Base-by-base conservation (phyloP, 805 yeast genomes). In the Candida maesae region DNA sequence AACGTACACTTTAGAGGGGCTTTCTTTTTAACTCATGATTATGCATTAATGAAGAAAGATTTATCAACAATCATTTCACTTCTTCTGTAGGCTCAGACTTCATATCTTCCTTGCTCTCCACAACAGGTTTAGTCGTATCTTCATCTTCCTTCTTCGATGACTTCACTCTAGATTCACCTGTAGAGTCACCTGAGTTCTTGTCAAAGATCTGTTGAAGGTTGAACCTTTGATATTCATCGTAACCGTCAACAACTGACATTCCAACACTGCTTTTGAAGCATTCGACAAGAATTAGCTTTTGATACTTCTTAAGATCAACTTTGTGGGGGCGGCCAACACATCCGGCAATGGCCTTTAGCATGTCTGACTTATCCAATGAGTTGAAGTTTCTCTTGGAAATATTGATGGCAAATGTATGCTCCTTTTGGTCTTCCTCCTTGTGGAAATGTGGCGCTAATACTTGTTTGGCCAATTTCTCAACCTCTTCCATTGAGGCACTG, bases 211-310 rank as follows among this genome's bases (percentile, higher is more conserved):
- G 95, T 56, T 87, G 91, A 31, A 93, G 63, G 58, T 93, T 93
- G 63, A 74, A 88, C 56, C 80, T 81, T 52, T 77, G 79, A 45
- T 74, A 71, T 48, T 70, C 64, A 17, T 75, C 79, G 53, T 77
- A 87, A 41, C 76, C 75, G 41, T 76, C 74, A 2, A 87, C 88
- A 6, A 89, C 91, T 49, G 93, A 72, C 76, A 87, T 79, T 6
- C 99, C 99, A 25, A 93, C 74, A 46, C 85, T 84, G 47, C 78
- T 84, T 66, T 90, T 91, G 65, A 82, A 91, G 58, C 96, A 85
- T 60, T 88, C 96, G 3, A 93, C 84, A 38, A 91, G 58, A 35
- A 93, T 76, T 51, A 93, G 66, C 56, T 81, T 80, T 46, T 90
- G 95, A 55, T 77, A 87, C 11, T 78, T 64, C 54, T 86, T 85